These are phyloP conservation scores for Fragaria ananassa DNA, from an alignment of 306 rosid genomes.

Conservation along the genomic window DNA sequence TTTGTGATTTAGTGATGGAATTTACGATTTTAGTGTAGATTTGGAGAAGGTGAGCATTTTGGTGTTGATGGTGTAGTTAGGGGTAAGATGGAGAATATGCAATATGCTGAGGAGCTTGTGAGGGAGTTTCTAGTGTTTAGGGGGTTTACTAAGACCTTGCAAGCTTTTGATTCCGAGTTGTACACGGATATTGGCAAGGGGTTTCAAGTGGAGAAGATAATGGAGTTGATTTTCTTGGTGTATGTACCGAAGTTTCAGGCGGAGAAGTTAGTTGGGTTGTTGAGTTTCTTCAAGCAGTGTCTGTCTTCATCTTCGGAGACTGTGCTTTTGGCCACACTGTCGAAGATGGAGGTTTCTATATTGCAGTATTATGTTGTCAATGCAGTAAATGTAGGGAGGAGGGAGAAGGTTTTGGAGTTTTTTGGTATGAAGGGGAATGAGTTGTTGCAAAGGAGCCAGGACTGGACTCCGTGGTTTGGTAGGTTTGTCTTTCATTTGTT, in stretches of 20 bases:
- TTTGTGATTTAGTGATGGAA: neutral
- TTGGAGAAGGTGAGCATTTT: neutral
- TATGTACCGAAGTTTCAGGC: constrained; percentile 72
- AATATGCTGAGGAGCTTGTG: constrained; percentile 85
- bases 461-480: constrained; percentile 95
- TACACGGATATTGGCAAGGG: constrained; percentile 67
- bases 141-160: constrained; percentile 80
- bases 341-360: constrained; percentile 68
- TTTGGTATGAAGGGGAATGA: constrained; percentile 59
- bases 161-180: constrained; percentile 73
- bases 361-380: constrained; percentile 61
- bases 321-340: constrained; percentile 43
- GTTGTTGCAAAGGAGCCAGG: constrained; percentile 55
- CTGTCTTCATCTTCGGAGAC: constrained; percentile 61
- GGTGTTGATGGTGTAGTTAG: constrained; percentile 13
- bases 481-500: constrained; percentile 33
- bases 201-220: constrained; percentile 74
- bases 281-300: constrained; percentile 76
- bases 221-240: constrained; percentile 74
- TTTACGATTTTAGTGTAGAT: neutral
- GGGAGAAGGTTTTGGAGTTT: constrained; percentile 68
- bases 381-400: constrained; percentile 57
- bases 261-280: constrained; percentile 55
- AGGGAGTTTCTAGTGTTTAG: constrained; percentile 87
- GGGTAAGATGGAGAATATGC: constrained; percentile 73